Evolutionary conservation across 768 basidiomycete genomes (phyloP), one percentile per base, ranked within the genome.

Genomic region (Porpolomopsis calyptriformis): DNA sequence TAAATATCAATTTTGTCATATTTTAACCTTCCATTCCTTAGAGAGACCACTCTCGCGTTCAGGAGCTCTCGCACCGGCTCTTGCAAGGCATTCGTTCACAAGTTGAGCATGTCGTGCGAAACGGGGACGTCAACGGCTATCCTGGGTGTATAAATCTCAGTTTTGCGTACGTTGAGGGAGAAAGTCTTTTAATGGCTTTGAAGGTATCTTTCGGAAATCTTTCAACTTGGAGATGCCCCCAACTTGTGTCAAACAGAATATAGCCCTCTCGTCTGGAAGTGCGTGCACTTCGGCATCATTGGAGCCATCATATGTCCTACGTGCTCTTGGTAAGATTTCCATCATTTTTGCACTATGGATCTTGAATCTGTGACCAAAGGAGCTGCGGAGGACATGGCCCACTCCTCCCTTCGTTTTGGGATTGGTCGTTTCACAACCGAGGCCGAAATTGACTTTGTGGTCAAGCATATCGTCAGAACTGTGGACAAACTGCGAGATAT

Each of bases 371-470:
- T 19, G 20, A 18, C 44, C n/a, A 20, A 52, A 83, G 87, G 89
- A 54, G 90, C 94, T 27, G 91, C 92, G 22, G 96, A 99, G 61
- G 96, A 98, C 57, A 96, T 97, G 92, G 96, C 96, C 0, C 96
- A 99, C 61, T 96, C 92, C 14, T 94, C 91, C 14, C 73, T 99
- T 46, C 85, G 96, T 20, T 99, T 99, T 63, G 96, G 96, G 38
- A 85, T 99, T 50, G 96, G 96, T 20, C 81, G 96, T 18, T 99
- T 99, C 65, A 98, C 94, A 14, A 99, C 96, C 1, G 92, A 97
- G 60, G 88, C 82, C 3, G 96, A 99, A 66, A 76, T 99, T 48
- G 96, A 99, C 62, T 91, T 87, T 53, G 94, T 99, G 40, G 76
- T 93, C 31, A 73, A 78, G 52, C 83, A 89, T 57, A 90, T 98